phyloP scores from a whole-genome alignment of 176 grass and related monocot genomes.

The Oryza glumipatula region DNA sequence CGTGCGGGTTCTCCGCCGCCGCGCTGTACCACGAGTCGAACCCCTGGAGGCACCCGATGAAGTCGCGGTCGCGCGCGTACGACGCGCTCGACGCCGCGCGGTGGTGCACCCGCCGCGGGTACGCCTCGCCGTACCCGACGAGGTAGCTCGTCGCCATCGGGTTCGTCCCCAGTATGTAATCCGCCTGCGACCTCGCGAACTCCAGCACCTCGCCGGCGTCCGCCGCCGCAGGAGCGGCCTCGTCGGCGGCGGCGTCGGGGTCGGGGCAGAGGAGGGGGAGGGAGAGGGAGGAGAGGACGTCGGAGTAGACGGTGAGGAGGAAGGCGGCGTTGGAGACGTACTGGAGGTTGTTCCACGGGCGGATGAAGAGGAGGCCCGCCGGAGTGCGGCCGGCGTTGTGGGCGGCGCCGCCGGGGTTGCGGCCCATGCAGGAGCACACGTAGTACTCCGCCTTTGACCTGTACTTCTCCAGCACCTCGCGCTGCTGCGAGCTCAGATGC shows the following conservation, averaged over 20 bases:
- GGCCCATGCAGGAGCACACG: slow-evolving; percentile 81
- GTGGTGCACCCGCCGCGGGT: slow-evolving; percentile 77
- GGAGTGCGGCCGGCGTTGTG: slow-evolving; percentile 80
- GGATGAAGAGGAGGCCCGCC: slow-evolving; percentile 76
- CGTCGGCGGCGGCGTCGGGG: background rate
- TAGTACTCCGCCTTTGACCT: slow-evolving; percentile 67
- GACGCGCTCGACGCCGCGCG: slow-evolving; percentile 75
- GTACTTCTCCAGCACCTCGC: slow-evolving; percentile 54
- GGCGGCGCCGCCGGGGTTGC: slow-evolving; percentile 53
- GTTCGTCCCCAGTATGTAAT: slow-evolving; percentile 81
- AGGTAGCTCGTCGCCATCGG: slow-evolving; percentile 71
- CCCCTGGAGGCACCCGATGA: slow-evolving; percentile 90
- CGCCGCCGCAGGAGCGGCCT: background rate
- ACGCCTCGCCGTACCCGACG: slow-evolving; percentile 63
- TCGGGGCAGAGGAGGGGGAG: slow-evolving; percentile 48
- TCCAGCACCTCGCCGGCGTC: slow-evolving; percentile 44
- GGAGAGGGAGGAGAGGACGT: slow-evolving; percentile 49
- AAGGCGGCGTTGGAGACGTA: slow-evolving; percentile 78
- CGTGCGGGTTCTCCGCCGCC: slow-evolving; percentile 61
- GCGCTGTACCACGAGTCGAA: slow-evolving; percentile 77
- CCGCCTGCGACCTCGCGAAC: slow-evolving; percentile 65
- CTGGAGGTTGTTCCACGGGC: slow-evolving; percentile 92
- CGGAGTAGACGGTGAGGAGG: slow-evolving; percentile 70
- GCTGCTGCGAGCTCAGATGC: slow-evolving; percentile 42
- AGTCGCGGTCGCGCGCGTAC: slow-evolving; percentile 51